Conservation (phyloP, 139 green algal species). For the Micromonas commoda region DNA sequence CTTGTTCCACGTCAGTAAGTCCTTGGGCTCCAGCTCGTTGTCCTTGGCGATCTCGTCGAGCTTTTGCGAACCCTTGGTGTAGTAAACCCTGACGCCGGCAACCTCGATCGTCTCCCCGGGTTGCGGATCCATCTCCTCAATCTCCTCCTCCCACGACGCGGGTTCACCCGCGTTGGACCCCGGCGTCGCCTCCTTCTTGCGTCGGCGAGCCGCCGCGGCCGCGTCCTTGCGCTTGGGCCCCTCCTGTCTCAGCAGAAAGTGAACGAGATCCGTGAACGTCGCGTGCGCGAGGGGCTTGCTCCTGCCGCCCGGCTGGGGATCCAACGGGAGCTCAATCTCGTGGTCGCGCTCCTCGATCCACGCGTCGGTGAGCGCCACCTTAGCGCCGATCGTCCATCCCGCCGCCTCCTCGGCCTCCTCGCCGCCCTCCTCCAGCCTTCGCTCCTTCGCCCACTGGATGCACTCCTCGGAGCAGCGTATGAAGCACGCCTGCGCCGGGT, state of each 20-base stretch:
- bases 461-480: conserved; percentile 23
- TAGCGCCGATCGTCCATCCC: conserved; percentile 10
- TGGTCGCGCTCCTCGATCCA: conserved; percentile 21
- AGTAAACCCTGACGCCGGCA: background rate
- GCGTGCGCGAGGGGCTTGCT: conserved; percentile 13
- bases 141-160: background rate
- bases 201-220: too few relatives aligned
- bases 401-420: background rate
- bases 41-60: background rate
- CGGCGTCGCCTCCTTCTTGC: background rate
- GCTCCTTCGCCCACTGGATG: background rate
- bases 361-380: conserved; percentile 13
- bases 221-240: conserved; percentile 3
- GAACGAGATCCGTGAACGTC: conserved; percentile 25
- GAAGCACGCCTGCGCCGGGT: conserved; percentile 29
- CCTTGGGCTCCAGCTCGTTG: background rate
- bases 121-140: conserved; percentile 4
- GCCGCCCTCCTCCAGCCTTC: background rate
- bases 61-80: background rate
- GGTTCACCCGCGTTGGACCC: background rate
- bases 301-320: background rate
- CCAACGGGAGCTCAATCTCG: conserved; percentile 12
- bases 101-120: background rate
- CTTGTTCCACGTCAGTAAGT: conserved; percentile 16
- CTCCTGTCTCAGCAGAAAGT: conserved; percentile 13